These are phyloP conservation scores for Aureoboletus auriporus DNA, from an alignment of 768 basidiomycete species.

Conservation along the genomic window DNA sequence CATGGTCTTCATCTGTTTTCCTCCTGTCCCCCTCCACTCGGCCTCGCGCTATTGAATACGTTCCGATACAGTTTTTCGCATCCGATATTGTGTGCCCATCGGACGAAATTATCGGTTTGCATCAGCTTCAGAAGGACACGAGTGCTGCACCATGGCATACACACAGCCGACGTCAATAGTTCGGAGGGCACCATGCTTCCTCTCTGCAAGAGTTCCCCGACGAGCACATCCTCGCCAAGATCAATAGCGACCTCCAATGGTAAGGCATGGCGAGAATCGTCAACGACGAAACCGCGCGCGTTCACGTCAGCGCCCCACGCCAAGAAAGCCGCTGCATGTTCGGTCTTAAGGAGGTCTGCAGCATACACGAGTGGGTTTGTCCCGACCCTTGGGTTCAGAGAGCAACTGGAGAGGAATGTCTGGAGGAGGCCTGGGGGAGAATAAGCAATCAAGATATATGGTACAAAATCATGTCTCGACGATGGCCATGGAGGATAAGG, in stretches of 20 bases:
- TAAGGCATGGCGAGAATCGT: too few relatives aligned
- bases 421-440: not conserved
- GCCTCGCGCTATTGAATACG: not conserved
- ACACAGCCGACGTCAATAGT: not conserved
- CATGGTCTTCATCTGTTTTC: not conserved
- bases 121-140: not conserved
- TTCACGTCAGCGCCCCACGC: not conserved
- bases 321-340: slow-evolving; percentile 1
- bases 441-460: not conserved
- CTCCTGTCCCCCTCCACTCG: not conserved
- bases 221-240: not conserved
- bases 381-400: not conserved
- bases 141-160: slow-evolving; percentile 5
- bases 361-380: not conserved
- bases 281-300: not conserved
- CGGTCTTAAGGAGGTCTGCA: not conserved
- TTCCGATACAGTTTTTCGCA: not conserved
- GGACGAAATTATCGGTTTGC: not conserved
- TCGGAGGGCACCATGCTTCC: not conserved
- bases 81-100: not conserved
- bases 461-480: too few relatives aligned
- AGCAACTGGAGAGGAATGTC: not conserved
- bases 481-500: too few relatives aligned
- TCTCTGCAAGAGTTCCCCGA: not conserved
- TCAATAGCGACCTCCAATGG: too few relatives aligned